Evolutionary conservation across 352 stramenopile genomes (phyloP).

Genomic region (Lagenidium giganteum): DNA sequence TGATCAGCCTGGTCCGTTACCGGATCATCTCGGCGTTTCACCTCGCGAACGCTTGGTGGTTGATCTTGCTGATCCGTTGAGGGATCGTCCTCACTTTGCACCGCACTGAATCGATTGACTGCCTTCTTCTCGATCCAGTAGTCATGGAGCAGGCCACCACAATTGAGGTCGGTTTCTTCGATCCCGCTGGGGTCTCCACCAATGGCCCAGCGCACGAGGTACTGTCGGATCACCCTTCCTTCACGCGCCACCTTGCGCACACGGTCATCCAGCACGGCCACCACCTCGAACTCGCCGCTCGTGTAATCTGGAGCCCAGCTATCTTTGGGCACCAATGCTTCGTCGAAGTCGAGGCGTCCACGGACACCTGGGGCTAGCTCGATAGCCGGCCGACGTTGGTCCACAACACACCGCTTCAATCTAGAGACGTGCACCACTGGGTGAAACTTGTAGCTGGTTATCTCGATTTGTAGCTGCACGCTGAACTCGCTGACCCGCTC

Average conservation of each 20-base stretch:
- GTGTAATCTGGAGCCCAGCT: constrained; percentile 10
- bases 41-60: no score
- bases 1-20: no score
- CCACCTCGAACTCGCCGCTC: constrained; percentile 9
- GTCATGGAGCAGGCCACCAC: constrained; percentile 4
- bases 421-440: not conserved
- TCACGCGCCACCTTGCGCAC: no score
- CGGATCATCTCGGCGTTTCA: no score
- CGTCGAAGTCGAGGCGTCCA: constrained; percentile 17
- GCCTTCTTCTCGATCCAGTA: no score
- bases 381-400: not conserved
- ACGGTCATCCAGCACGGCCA: no score
- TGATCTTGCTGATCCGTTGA: no score
- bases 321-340: constrained; percentile 16
- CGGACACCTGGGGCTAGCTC: not conserved
- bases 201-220: constrained; percentile 10
- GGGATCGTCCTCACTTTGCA: no score
- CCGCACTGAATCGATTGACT: no score
- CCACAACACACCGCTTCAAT: not conserved
- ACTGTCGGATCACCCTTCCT: not conserved
- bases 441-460: not conserved
- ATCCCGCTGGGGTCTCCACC: constrained; percentile 13
- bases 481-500: not conserved
- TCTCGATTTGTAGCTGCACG: not conserved
- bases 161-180: constrained; percentile 5